Evolutionary conservation across 2,329 filamentous ascomycete genomes (phyloP).

Genomic region (Madurella mycetomatis): DNA sequence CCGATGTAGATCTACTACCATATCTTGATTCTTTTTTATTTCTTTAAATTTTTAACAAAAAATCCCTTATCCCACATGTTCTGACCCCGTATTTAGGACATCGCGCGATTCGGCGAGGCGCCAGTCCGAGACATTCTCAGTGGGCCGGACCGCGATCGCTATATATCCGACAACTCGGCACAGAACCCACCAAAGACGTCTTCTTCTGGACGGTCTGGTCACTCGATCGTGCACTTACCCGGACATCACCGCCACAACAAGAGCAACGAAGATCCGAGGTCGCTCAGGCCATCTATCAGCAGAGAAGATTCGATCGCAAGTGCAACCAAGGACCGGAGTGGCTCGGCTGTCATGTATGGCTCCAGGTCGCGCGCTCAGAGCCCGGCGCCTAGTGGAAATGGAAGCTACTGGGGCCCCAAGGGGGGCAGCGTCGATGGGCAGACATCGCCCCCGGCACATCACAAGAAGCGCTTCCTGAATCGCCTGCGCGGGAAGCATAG

Average conservation of each 20-base stretch:
- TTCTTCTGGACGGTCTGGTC: slow-evolving; percentile 56
- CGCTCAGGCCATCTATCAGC: slow-evolving; percentile 67
- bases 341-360: slow-evolving; percentile 42
- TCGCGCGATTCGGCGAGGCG: slow-evolving; percentile 71
- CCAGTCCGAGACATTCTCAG: slow-evolving; percentile 67
- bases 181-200: slow-evolving; percentile 56
- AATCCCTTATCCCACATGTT: too few relatives aligned
- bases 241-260: slow-evolving; percentile 65
- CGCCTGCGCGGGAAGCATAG: slow-evolving; percentile 46
- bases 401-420: slow-evolving; percentile 48
- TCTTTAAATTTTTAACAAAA: too few relatives aligned
- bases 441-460: slow-evolving; percentile 53
- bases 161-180: slow-evolving; percentile 45
- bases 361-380: slow-evolving; percentile 65
- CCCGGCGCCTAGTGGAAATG: slow-evolving; percentile 72
- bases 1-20: slow-evolving; percentile 4
- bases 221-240: slow-evolving; percentile 60
- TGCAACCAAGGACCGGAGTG: slow-evolving; percentile 49
- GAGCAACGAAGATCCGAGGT: slow-evolving; percentile 62
- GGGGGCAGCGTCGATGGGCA: slow-evolving; percentile 49
- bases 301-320: slow-evolving; percentile 66
- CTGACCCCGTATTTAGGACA: slow-evolving; percentile 52
- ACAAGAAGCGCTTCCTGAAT: slow-evolving; percentile 48
- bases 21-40: background rate
- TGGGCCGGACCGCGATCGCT: slow-evolving; percentile 66